These are phyloP conservation scores for Rhizodiscina lignyota DNA, from an alignment of 495 filamentous ascomycete genomes.

Conservation along the genomic window DNA sequence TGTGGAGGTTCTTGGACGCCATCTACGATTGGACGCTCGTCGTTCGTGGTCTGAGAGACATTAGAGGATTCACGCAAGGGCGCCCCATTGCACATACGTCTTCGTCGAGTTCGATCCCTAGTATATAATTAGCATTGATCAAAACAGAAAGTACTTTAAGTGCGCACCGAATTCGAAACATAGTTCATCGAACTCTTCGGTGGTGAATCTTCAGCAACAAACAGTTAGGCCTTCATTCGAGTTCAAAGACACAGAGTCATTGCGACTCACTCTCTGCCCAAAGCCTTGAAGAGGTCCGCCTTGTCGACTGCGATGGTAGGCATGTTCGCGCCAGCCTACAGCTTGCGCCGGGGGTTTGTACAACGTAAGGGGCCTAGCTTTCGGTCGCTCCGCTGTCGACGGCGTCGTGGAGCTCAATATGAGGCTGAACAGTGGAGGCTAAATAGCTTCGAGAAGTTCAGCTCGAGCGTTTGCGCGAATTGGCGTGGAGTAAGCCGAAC, in stretches of 20 bases:
- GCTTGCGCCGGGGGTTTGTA: not conserved
- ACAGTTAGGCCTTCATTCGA: conserved; percentile 1
- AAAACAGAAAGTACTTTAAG: conserved; percentile 13
- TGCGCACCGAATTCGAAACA: conserved; percentile 90
- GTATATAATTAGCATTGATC: conserved; percentile 16
- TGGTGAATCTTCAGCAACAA: conserved; percentile 65
- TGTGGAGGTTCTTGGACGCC: conserved; percentile 76
- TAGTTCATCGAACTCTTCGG: conserved; percentile 85
- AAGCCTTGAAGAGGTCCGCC: conserved; percentile 78
- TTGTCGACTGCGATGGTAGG: conserved; percentile 94
- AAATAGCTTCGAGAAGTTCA: too few relatives aligned
- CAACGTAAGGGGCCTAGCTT: too few relatives aligned
- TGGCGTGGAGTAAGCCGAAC: too few relatives aligned
- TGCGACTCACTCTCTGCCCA: conserved; percentile 68
- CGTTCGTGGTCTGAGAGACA: conserved; percentile 43
- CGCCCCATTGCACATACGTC: conserved; percentile 37
- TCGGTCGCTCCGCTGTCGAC: too few relatives aligned
- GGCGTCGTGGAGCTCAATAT: too few relatives aligned
- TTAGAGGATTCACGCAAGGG: not conserved
- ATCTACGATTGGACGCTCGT: conserved; percentile 53
- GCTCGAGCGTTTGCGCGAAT: too few relatives aligned
- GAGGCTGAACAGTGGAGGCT: too few relatives aligned
- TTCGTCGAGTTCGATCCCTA: conserved; percentile 88
- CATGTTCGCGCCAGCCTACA: conserved; percentile 27
- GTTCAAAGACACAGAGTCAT: too few relatives aligned